Percentiles rank a stretch among this genome's conserved stretches.
These are phyloP conservation scores for Trichoderma atroviride DNA, from an alignment of 2,329 filamentous ascomycete genomes.

Conservation along the genomic window DNA sequence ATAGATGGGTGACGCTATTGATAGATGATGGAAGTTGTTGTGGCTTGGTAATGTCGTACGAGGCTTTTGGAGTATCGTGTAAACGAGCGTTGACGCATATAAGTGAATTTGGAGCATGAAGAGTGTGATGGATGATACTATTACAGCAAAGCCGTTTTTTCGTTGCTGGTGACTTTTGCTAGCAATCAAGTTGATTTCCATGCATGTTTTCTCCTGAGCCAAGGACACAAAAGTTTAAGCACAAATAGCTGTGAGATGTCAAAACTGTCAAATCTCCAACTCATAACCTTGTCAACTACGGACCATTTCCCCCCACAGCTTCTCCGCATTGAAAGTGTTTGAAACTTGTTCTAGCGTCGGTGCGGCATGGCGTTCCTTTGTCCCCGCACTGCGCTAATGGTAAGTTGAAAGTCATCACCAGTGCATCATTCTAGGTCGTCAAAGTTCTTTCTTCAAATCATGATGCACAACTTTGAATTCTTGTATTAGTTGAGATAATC, in stretches of 20 bases:
- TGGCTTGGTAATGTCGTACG: slow-evolving; percentile 12
- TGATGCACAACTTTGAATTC: background rate
- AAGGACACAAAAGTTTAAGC: background rate
- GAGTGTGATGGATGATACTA: background rate
- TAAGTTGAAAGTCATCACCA: background rate
- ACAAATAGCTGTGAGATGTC: background rate
- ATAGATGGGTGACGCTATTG: background rate
- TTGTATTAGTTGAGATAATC: no score
- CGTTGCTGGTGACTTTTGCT: no score
- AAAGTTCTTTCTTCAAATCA: background rate
- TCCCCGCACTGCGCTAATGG: background rate
- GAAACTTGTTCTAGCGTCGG: background rate
- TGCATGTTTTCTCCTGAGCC: background rate
- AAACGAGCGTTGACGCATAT: background rate
- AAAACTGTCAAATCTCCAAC: background rate
- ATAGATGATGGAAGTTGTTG: background rate
- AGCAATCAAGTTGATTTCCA: no score
- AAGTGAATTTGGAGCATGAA: background rate
- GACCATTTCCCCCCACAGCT: background rate
- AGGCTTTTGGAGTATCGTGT: background rate
- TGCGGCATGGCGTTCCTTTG: background rate
- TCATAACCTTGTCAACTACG: background rate
- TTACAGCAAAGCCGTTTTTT: no score
- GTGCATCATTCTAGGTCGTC: background rate
- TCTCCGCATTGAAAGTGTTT: slow-evolving; percentile 4